Evolutionary conservation across 2,329 filamentous ascomycete genomes (phyloP).

Genomic region (Metarhizium album): DNA sequence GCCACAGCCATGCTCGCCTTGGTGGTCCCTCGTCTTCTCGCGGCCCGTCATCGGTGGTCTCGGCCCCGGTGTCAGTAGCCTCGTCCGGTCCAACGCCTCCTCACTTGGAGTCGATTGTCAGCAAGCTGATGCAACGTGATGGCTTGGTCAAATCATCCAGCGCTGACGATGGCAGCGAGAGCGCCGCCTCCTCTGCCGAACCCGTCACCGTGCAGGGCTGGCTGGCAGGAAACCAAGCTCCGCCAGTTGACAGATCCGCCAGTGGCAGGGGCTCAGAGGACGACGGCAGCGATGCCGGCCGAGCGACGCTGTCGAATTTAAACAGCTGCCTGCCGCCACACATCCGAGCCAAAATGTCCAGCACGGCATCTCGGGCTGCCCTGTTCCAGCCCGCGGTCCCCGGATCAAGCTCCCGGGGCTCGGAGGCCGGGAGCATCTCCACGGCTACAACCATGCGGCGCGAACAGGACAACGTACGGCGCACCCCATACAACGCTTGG

Average conservation of each 20-base stretch:
- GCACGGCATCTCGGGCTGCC: not conserved
- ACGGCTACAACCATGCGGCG: slow-evolving; percentile 20
- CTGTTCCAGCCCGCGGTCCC: not conserved
- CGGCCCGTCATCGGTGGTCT: not conserved
- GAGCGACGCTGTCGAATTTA: not conserved
- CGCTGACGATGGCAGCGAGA: not conserved
- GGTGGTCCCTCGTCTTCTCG: not conserved
- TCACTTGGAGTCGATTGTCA: not conserved
- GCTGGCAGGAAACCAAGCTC: not conserved
- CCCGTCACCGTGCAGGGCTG: not conserved
- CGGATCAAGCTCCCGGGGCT: not conserved
- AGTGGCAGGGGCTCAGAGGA: not conserved
- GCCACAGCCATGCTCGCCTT: no score
- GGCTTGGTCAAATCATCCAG: not conserved
- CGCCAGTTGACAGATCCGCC: not conserved
- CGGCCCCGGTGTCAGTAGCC: not conserved
- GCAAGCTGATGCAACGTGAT: not conserved
- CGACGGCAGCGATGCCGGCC: not conserved
- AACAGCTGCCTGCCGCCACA: not conserved
- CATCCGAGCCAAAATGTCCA: not conserved
- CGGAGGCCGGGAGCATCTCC: slow-evolving; percentile 13
- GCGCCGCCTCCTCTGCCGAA: not conserved
- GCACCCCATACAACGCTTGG: slow-evolving; percentile 21
- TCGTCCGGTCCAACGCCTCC: not conserved
- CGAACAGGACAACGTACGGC: slow-evolving; percentile 1